Evolutionary conservation across 495 filamentous ascomycete species (phyloP).

Genomic region (Penicillium nucicola): DNA sequence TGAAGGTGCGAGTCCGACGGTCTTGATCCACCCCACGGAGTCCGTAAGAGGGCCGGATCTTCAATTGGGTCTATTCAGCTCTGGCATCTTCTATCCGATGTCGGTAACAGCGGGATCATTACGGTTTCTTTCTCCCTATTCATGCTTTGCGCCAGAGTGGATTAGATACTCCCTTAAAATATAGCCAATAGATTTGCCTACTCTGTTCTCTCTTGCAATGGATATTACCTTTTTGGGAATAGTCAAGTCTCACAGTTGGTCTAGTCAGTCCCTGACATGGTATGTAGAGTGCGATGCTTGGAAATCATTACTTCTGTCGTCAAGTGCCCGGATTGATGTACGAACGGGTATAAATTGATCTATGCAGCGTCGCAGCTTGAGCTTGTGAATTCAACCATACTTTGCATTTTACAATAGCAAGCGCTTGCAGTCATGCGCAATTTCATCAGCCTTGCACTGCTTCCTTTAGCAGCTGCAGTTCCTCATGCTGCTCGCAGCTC

Average conservation of each 20-base stretch:
- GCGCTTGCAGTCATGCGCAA: slow-evolving; percentile 4
- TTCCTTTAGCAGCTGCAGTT: slow-evolving; percentile 12
- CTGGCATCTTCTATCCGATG: background rate
- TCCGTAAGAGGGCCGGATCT: background rate
- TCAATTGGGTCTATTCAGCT: background rate
- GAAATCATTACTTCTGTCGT: background rate
- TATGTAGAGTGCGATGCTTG: background rate
- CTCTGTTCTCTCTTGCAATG: background rate
- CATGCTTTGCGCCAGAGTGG: background rate
- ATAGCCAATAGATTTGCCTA: background rate
- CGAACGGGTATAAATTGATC: background rate
- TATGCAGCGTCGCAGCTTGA: background rate
- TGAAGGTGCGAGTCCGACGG: background rate
- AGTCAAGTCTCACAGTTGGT: background rate
- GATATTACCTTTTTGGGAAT: background rate
- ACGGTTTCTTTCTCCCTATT: background rate
- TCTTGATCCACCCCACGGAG: background rate
- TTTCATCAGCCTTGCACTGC: slow-evolving; percentile 11
- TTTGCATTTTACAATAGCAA: no score
- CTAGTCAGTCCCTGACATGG: background rate
- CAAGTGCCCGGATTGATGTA: background rate
- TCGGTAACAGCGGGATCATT: background rate
- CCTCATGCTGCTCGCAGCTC: background rate
- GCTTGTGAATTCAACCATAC: no score
- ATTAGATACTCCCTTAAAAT: background rate